Percentiles rank a stretch among this genome's conserved stretches.
Evolutionary conservation across 139 green algal genomes (phyloP).

Genomic region (Tetraselmis chui): DNA sequence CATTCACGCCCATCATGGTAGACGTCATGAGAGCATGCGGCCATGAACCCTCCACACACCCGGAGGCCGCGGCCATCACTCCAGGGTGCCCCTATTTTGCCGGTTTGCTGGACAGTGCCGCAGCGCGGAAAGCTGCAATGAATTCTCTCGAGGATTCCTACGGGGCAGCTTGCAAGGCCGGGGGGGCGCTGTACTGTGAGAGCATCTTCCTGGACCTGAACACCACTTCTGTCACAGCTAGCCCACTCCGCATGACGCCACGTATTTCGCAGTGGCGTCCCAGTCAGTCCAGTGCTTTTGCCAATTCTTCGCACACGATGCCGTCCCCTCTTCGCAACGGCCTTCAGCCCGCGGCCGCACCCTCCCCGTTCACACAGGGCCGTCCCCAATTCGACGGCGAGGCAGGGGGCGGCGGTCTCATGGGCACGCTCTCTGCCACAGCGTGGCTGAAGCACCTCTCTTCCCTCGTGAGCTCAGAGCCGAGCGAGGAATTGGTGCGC

Average conservation of each 20-base stretch:
- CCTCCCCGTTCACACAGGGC: constrained; percentile 40
- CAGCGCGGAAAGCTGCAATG: not conserved
- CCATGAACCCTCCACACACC: not conserved
- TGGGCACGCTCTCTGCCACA: constrained; percentile 23
- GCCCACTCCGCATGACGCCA: constrained; percentile 2
- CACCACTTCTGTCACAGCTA: not conserved
- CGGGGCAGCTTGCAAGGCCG: not conserved
- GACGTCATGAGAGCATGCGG: not conserved
- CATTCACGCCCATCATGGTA: not conserved
- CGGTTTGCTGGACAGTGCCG: constrained; percentile 7
- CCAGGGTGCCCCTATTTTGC: constrained; percentile 7
- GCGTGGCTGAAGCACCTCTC: constrained; percentile 41
- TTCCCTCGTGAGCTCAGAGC: constrained; percentile 4
- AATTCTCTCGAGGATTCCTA: constrained; percentile 4
- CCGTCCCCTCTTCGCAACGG: constrained; percentile 1
- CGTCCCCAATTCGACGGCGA: not conserved
- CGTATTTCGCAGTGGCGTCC: constrained; percentile 7
- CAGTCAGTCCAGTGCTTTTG: not conserved
- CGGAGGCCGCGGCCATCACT: not conserved
- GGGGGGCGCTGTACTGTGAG: not conserved
- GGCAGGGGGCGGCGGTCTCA: not conserved
- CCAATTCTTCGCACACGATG: constrained; percentile 9
- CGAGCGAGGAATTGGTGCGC: constrained; percentile 14
- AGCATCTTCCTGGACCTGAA: constrained; percentile 11
- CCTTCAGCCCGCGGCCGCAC: not conserved